Conservation (phyloP, 257 asterid genomes). For the Phtheirospermum japonicum region DNA sequence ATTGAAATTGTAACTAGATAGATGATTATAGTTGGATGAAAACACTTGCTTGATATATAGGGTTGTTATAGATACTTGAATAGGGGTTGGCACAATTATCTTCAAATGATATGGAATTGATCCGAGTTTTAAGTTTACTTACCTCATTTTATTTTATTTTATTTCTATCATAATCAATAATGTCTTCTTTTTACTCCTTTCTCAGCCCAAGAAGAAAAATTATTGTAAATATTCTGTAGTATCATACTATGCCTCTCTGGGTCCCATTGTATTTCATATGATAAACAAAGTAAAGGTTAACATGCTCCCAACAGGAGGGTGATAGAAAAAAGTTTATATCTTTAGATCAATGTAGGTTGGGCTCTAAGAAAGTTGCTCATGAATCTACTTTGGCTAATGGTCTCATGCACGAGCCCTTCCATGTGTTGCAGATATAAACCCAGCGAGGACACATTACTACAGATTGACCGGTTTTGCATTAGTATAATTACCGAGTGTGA, state of each 20-base stretch:
- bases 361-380: conserved; percentile 20
- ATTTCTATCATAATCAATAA: too few relatives aligned
- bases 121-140: too few relatives aligned
- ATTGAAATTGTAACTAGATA: not conserved
- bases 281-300: conserved; percentile 2
- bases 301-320: conserved; percentile 5
- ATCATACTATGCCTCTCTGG: not conserved
- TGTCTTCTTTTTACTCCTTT: not conserved
- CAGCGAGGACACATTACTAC: conserved; percentile 89
- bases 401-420: conserved; percentile 26
- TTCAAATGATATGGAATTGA: too few relatives aligned
- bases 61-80: too few relatives aligned
- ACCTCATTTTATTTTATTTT: too few relatives aligned
- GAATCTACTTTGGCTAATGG: conserved; percentile 24
- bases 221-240: conserved; percentile 1
- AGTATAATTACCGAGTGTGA: conserved; percentile 90
- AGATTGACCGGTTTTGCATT: conserved; percentile 87
- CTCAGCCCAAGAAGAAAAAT: not conserved
- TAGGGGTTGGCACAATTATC: too few relatives aligned
- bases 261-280: not conserved
- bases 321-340: conserved; percentile 1
- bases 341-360: conserved; percentile 10
- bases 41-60: too few relatives aligned
- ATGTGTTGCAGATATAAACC: conserved; percentile 84
- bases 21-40: too few relatives aligned